Conservation (phyloP, 2,329 filamentous ascomycete genomes). For the Lecanicillium sp. region DNA sequence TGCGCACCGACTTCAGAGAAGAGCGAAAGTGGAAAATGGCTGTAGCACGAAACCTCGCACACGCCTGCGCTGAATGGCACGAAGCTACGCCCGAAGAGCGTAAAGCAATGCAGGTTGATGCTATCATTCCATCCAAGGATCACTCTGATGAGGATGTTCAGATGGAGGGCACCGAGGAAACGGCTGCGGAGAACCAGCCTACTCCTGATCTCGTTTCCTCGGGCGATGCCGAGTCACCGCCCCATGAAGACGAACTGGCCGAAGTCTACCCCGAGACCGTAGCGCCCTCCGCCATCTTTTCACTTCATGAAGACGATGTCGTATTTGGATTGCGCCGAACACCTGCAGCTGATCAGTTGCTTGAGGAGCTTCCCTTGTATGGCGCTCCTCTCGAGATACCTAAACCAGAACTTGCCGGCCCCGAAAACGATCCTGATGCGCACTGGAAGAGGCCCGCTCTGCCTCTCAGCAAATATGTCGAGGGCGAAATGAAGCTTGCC, state of each 20-base stretch:
- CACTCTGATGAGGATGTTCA: slow-evolving; percentile 21
- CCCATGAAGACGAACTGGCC: slow-evolving; percentile 29
- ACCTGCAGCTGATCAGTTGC: slow-evolving; percentile 63
- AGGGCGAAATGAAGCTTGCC: slow-evolving; percentile 67
- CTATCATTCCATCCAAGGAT: slow-evolving; percentile 36
- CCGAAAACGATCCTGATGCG: slow-evolving; percentile 58
- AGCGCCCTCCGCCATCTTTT: slow-evolving; percentile 73
- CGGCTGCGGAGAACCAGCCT: slow-evolving; percentile 35
- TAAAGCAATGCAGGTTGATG: slow-evolving; percentile 59
- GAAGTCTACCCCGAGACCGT: slow-evolving; percentile 39
- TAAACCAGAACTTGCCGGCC: slow-evolving; percentile 45
- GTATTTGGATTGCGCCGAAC: slow-evolving; percentile 71
- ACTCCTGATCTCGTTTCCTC: slow-evolving; percentile 63
- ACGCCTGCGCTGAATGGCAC: slow-evolving; percentile 78
- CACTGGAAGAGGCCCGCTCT: slow-evolving; percentile 70
- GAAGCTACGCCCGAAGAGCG: slow-evolving; percentile 55
- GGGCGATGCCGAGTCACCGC: slow-evolving; percentile 50
- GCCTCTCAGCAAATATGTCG: slow-evolving; percentile 79
- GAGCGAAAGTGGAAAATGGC: slow-evolving; percentile 91
- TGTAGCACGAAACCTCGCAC: slow-evolving; percentile 69
- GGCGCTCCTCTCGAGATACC: slow-evolving; percentile 53
- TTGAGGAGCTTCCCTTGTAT: slow-evolving; percentile 77
- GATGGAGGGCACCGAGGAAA: slow-evolving; percentile 23
- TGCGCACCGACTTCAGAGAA: slow-evolving; percentile 91
- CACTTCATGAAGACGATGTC: slow-evolving; percentile 72